Conservation (phyloP, 73 alveolate genomes). For the Paramecium bursaria region DNA sequence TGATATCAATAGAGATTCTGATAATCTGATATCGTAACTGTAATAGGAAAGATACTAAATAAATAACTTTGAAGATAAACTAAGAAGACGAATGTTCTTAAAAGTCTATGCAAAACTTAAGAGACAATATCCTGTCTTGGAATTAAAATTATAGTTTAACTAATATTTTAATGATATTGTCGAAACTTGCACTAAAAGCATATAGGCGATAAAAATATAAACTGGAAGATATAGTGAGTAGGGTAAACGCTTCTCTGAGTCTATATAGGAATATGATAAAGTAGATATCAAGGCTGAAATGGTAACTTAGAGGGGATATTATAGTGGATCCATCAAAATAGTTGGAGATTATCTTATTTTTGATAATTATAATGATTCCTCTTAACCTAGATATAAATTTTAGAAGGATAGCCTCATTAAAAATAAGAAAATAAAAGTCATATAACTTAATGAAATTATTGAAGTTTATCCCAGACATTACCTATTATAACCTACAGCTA, state of each 20-base stretch:
- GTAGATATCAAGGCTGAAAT: constrained; percentile 11
- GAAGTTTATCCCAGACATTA: constrained; percentile 70
- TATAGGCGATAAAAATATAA: constrained; percentile 31
- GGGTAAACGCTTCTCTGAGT: not conserved
- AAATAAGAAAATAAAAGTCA: constrained; percentile 47
- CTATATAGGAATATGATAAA: not conserved
- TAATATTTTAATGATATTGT: not conserved
- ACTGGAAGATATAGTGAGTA: constrained; percentile 6
- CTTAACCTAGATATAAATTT: constrained; percentile 23
- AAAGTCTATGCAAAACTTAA: constrained; percentile 43
- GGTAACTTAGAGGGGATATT: constrained; percentile 37
- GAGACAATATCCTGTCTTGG: not conserved
- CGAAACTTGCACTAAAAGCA: not conserved
- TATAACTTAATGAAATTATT: constrained; percentile 15
- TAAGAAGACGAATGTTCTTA: constrained; percentile 46
- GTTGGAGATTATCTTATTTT: constrained; percentile 38
- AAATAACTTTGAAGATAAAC: constrained; percentile 40
- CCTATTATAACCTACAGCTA: constrained; percentile 68
- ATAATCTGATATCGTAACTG: not conserved
- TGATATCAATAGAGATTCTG: not conserved
- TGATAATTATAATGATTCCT: constrained; percentile 1
- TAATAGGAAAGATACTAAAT: constrained; percentile 32
- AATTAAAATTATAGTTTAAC: too few species aligned
- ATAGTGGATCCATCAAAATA: constrained; percentile 53
- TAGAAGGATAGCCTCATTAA: constrained; percentile 32